Evolutionary conservation across 75 land plant species (phyloP).

Genomic region (Pinus tabuliformis): DNA sequence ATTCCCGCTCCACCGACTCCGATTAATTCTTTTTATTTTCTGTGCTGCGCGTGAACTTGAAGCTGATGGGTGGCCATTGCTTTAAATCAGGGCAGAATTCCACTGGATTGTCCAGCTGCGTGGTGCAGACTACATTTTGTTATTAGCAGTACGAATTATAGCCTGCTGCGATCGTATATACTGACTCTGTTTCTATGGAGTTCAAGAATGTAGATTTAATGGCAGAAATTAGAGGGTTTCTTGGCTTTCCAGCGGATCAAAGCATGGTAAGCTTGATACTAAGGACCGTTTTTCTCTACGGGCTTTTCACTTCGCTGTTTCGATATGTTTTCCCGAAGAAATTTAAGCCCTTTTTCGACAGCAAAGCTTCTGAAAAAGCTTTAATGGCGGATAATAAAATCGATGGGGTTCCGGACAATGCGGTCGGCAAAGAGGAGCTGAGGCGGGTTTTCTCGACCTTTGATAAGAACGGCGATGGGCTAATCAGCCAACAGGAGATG

Average conservation of each 20-base stretch:
- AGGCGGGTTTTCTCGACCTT: slow-evolving; percentile 53
- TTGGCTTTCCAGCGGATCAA: not conserved
- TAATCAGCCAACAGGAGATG: slow-evolving; percentile 64
- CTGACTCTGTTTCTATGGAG: too few relatives aligned
- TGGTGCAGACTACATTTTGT: too few relatives aligned
- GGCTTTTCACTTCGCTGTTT: not conserved
- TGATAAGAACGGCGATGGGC: slow-evolving; percentile 77
- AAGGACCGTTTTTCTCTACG: not conserved
- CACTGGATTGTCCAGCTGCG: too few relatives aligned
- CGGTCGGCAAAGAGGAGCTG: slow-evolving; percentile 24
- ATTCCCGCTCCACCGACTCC: too few relatives aligned
- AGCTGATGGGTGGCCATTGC: too few relatives aligned
- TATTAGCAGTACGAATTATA: too few relatives aligned
- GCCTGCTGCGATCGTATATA: too few relatives aligned
- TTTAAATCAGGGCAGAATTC: too few relatives aligned
- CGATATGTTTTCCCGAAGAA: not conserved
- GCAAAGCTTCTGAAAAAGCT: not conserved
- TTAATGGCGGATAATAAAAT: too few relatives aligned
- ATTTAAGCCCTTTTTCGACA: not conserved
- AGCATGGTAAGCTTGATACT: not conserved
- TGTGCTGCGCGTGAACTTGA: too few relatives aligned
- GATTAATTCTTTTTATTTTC: too few relatives aligned
- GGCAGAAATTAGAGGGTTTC: not conserved
- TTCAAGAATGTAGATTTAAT: too few relatives aligned
- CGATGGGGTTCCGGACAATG: not conserved